Conservation (phyloP, 768 basidiomycete species). For the Dioszegia crocea region DNA sequence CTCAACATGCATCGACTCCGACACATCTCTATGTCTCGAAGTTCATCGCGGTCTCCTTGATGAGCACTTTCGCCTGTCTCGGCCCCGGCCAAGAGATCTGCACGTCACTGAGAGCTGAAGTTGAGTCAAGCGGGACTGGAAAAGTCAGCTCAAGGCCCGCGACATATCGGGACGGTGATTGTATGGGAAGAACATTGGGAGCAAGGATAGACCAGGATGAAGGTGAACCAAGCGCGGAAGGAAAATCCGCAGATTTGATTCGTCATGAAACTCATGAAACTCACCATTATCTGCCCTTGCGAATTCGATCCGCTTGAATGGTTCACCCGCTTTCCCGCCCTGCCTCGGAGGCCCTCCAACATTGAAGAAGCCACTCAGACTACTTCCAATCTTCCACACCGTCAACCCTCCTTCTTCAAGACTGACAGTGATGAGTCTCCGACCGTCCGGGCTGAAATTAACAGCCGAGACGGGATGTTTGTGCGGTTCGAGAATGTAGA, state of each 20-base stretch:
- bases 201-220: no score
- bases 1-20: not conserved
- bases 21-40: constrained; percentile 61
- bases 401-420: constrained; percentile 77
- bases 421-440: constrained; percentile 79
- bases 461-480: constrained; percentile 73
- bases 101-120: constrained; percentile 67
- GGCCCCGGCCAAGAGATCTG: constrained; percentile 79
- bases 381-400: constrained; percentile 94
- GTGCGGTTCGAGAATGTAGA: constrained; percentile 93
- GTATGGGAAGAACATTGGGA: no score
- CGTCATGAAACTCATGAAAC: no score
- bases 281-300: constrained; percentile 77
- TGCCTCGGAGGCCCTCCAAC: constrained; percentile 87
- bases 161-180: no score
- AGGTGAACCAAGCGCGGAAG: no score
- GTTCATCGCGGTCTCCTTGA: constrained; percentile 74
- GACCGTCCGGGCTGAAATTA: constrained; percentile 89
- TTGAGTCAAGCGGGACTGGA: constrained; percentile 58
- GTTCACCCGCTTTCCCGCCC: constrained; percentile 67
- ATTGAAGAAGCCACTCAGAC: constrained; percentile 79
- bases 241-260: no score
- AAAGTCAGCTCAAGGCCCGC: no score
- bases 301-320: constrained; percentile 83
- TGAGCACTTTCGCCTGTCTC: constrained; percentile 74